phyloP scores from a whole-genome alignment of 208 protist species.

The Angomonas desouzai region DNA sequence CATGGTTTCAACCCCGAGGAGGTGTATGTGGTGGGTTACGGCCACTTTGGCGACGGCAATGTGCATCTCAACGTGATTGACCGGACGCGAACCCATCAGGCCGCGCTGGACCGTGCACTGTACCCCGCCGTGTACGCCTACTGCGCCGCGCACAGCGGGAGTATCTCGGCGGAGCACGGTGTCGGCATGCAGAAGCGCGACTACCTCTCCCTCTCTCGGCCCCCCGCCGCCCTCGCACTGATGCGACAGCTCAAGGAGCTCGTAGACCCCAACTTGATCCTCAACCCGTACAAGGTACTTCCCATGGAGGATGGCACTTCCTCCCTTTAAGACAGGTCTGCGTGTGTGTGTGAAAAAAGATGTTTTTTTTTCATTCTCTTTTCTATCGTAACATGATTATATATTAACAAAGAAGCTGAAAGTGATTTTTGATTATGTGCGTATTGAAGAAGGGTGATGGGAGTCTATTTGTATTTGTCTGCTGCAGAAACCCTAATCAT shows the following conservation, averaged over 20 bases:
- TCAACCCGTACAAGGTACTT: conserved; percentile 96
- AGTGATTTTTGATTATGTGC: no score
- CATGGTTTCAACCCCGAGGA: conserved; percentile 49
- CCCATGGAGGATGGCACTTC: conserved; percentile 15
- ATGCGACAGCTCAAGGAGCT: conserved; percentile 89
- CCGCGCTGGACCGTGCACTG: conserved; percentile 40
- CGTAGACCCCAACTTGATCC: conserved; percentile 94
- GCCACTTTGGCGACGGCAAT: conserved; percentile 97
- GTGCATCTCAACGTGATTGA: conserved; percentile 95
- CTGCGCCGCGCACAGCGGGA: conserved; percentile 65
- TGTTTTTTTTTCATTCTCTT: conserved; percentile 13
- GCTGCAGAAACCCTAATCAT: background rate
- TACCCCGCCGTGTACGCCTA: conserved; percentile 74
- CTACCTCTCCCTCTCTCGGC: conserved; percentile 83
- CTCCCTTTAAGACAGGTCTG: background rate
- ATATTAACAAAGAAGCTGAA: conserved; percentile 8
- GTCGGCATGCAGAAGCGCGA: conserved; percentile 89
- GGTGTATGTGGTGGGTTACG: conserved; percentile 88
- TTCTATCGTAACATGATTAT: background rate
- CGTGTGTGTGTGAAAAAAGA: no score
- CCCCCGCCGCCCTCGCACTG: conserved; percentile 51
- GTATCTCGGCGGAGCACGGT: conserved; percentile 95
- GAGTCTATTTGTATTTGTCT: background rate
- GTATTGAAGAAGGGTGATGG: no score
- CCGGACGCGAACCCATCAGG: conserved; percentile 38